Conservation (phyloP, 2,329 filamentous ascomycete species). For the Gyromitra esculenta region DNA sequence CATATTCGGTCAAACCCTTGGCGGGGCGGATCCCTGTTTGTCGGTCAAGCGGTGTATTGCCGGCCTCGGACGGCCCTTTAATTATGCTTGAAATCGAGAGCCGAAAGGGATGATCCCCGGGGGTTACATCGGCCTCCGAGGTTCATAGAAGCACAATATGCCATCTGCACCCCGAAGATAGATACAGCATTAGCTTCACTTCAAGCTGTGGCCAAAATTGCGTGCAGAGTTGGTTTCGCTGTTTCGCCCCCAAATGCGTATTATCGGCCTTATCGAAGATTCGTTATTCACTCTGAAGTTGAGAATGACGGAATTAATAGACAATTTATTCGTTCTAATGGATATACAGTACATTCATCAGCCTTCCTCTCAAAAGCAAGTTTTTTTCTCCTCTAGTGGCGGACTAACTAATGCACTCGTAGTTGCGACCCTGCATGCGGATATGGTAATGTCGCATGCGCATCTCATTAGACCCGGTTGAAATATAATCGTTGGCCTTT, state of each 20-base stretch:
- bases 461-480: background rate
- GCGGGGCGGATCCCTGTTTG: too few relatives aligned
- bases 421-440: background rate
- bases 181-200: background rate
- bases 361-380: background rate
- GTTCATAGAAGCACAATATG: background rate
- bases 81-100: background rate
- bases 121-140: background rate
- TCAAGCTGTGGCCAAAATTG: background rate
- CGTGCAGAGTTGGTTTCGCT: background rate
- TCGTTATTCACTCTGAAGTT: background rate
- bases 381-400: background rate
- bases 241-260: background rate
- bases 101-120: background rate
- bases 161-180: background rate
- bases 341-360: background rate
- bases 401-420: background rate
- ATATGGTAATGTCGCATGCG: background rate
- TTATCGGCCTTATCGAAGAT: background rate
- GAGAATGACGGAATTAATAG: background rate
- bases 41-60: background rate
- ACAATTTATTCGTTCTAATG: background rate
- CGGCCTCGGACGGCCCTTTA: background rate
- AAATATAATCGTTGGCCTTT: too few relatives aligned
- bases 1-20: too few relatives aligned